Evolutionary conservation across 2,329 filamentous ascomycete species (phyloP).

Genomic region (Penicillium sp.): DNA sequence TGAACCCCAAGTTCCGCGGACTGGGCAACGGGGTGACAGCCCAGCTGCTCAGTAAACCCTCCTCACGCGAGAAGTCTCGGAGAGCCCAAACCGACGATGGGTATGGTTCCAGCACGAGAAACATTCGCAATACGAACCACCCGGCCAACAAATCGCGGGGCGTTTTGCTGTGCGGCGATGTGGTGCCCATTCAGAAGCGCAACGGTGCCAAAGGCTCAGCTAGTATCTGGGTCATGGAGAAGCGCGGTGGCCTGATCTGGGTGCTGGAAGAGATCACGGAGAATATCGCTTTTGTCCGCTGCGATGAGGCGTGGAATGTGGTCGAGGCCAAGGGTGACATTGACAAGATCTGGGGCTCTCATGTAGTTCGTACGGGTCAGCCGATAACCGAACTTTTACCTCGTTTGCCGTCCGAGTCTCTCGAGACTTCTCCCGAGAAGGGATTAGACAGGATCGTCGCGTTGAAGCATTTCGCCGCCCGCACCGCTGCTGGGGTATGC

Average conservation of each 20-base stretch:
- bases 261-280: conserved; percentile 97
- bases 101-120: conserved; percentile 49
- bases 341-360: conserved; percentile 82
- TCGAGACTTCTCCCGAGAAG: conserved; percentile 67
- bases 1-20: conserved; percentile 49
- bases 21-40: conserved; percentile 86
- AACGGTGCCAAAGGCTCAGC: conserved; percentile 91
- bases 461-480: conserved; percentile 80
- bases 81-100: conserved; percentile 61
- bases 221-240: conserved; percentile 98
- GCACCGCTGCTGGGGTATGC: conserved; percentile 72
- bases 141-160: conserved; percentile 77
- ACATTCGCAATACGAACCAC: conserved; percentile 64
- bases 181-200: conserved; percentile 96
- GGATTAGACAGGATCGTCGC: conserved; percentile 75
- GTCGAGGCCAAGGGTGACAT: conserved; percentile 71
- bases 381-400: conserved; percentile 80
- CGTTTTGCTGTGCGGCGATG: conserved; percentile 90
- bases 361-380: conserved; percentile 65
- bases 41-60: conserved; percentile 80
- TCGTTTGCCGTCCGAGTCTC: conserved; percentile 71
- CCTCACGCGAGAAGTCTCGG: conserved; percentile 56
- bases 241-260: conserved; percentile 91
- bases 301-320: conserved; percentile 77
- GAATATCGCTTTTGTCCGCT: conserved; percentile 74